Evolutionary conservation across 2,329 filamentous ascomycete species (phyloP).

Genomic region (Aspergillus sp.): DNA sequence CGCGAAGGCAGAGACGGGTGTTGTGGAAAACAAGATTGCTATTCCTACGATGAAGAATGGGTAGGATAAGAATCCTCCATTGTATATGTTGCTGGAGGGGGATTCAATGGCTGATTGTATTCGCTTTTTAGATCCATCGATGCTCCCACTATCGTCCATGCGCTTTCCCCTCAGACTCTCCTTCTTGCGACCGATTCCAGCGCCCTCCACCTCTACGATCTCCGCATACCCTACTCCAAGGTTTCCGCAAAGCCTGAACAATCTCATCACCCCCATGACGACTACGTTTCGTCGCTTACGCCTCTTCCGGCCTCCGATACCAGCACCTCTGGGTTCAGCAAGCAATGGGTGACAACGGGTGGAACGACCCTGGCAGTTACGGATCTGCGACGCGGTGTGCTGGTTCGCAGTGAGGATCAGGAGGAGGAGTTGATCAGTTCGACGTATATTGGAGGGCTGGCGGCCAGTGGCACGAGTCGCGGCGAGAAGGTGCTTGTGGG

Average conservation of each 20-base stretch:
- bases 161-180: slow-evolving; percentile 82
- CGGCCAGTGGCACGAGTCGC: slow-evolving; percentile 65
- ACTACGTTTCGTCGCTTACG: slow-evolving; percentile 87
- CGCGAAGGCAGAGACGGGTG: slow-evolving; percentile 59
- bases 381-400: slow-evolving; percentile 80
- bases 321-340: slow-evolving; percentile 84
- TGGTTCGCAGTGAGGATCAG: slow-evolving; percentile 90
- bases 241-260: slow-evolving; percentile 69
- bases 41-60: slow-evolving; percentile 59
- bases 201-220: slow-evolving; percentile 82
- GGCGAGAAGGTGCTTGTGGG: slow-evolving; percentile 76
- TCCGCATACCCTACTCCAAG: slow-evolving; percentile 61
- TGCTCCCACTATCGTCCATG: slow-evolving; percentile 77
- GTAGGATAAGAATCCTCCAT: slow-evolving; percentile 30
- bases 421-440: slow-evolving; percentile 89
- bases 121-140: slow-evolving; percentile 53
- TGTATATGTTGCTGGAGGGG: not conserved
- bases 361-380: slow-evolving; percentile 89
- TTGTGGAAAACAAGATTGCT: slow-evolving; percentile 78
- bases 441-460: slow-evolving; percentile 73
- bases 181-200: slow-evolving; percentile 89
- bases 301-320: slow-evolving; percentile 76
- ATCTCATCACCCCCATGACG: slow-evolving; percentile 82
- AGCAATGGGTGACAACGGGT: slow-evolving; percentile 93
- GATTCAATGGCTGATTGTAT: slow-evolving; percentile 6